Conservation (phyloP, 495 filamentous ascomycete species). For the Lophiotrema nucula region DNA sequence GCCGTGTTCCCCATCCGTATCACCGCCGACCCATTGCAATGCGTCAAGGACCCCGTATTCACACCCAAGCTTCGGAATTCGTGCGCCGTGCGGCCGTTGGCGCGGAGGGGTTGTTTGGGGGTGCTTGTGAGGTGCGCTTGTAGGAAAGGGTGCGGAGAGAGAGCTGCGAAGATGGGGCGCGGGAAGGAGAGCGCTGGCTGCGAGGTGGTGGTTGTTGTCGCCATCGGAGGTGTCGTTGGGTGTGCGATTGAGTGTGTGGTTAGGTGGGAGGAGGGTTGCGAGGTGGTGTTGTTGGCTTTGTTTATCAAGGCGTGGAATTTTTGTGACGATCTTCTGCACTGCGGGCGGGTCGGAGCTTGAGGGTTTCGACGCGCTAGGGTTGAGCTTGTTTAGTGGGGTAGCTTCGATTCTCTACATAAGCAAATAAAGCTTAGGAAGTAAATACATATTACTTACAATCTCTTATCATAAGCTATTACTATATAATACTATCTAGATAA, state of each 20-base stretch:
- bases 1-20: conserved; percentile 86
- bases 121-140: conserved; percentile 74
- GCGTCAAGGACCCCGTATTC: conserved; percentile 77
- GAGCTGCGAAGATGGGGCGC: conserved; percentile 78
- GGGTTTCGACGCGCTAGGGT: conserved; percentile 22
- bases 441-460: no score
- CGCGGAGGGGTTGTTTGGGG: conserved; percentile 58
- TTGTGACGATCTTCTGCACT: background rate
- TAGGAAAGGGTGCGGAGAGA: conserved; percentile 85
- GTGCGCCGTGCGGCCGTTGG: conserved; percentile 71
- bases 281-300: background rate
- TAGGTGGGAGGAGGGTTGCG: background rate
- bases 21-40: conserved; percentile 84
- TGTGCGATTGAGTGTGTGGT: background rate
- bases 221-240: conserved; percentile 1
- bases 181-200: conserved; percentile 63
- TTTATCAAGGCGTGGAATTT: background rate
- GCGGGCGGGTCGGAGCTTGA: background rate
- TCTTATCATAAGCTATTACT: no score
- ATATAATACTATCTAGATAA: no score
- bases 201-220: background rate
- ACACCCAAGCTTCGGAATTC: conserved; percentile 67
- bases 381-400: conserved; percentile 11
- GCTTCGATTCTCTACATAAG: no score
- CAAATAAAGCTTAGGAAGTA: no score